Conservation (phyloP, 1,284 basidiomycete genomes). For the Cryptococcus amylolentus region DNA sequence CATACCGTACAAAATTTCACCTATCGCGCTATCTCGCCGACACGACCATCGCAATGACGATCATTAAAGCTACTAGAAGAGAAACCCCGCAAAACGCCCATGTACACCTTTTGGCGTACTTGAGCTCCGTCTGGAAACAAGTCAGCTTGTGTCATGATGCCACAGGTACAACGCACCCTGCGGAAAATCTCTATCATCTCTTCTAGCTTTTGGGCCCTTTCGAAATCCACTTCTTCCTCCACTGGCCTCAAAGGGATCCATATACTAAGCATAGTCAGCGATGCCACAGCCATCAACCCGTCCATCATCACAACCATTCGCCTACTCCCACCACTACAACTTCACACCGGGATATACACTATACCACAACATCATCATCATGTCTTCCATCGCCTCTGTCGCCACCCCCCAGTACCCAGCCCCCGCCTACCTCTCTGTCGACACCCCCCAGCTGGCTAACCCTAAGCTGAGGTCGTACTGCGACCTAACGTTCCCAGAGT, state of each 20-base stretch:
- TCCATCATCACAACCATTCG: too few species aligned
- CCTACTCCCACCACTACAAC: too few species aligned
- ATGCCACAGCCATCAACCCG: slow-evolving; percentile 32
- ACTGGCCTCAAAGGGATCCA: slow-evolving; percentile 27
- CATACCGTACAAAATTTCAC: too few species aligned
- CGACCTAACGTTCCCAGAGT: too few species aligned
- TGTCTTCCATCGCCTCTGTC: too few species aligned
- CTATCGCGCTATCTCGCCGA: neutral
- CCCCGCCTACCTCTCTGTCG: too few species aligned
- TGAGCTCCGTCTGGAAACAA: slow-evolving; percentile 36
- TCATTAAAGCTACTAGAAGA: slow-evolving; percentile 11
- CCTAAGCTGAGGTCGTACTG: neutral
- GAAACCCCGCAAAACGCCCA: slow-evolving; percentile 23
- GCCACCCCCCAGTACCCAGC: too few species aligned
- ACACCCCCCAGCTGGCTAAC: neutral
- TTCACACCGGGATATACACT: too few species aligned
- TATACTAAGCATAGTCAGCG: too few species aligned
- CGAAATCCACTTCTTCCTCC: slow-evolving; percentile 29
- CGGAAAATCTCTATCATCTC: slow-evolving; percentile 24
- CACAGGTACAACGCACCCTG: slow-evolving; percentile 21
- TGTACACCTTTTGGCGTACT: slow-evolving; percentile 42
- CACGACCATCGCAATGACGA: slow-evolving; percentile 15
- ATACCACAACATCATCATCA: too few species aligned
- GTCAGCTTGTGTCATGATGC: neutral
- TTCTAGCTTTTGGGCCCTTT: too few species aligned